phyloP scores from a whole-genome alignment of 2,329 filamentous ascomycete species.

The Fusarium protoensiforme region DNA sequence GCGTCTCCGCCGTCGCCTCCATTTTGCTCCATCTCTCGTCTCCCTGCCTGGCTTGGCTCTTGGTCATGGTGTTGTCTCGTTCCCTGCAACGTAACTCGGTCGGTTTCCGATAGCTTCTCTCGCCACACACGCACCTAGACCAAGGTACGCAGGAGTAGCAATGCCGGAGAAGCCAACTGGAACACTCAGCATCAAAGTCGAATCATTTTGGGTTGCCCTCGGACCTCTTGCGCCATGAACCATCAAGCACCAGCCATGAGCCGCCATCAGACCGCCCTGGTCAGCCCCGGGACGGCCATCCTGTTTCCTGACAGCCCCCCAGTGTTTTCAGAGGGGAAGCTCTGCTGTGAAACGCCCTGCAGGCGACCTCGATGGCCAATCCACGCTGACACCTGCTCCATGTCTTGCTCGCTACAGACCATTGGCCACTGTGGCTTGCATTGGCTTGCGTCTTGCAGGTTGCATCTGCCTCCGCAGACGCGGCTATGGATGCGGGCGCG shows the following conservation, averaged over 20 bases:
- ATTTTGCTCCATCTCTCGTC: neutral
- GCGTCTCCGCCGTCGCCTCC: conserved; percentile 11
- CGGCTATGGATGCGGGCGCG: conserved; percentile 1
- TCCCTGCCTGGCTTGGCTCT: conserved; percentile 1
- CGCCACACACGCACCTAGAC: conserved; percentile 20
- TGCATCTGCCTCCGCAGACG: conserved; percentile 8
- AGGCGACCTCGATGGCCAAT: conserved; percentile 24
- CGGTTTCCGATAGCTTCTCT: conserved; percentile 33
- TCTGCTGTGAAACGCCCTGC: conserved; percentile 30
- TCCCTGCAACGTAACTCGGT: conserved; percentile 31
- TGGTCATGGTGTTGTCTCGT: neutral
- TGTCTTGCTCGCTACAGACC: conserved; percentile 20
- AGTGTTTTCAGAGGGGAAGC: conserved; percentile 1
- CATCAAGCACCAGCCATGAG: conserved; percentile 28
- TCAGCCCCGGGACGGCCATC: conserved; percentile 3
- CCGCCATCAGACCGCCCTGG: conserved; percentile 20
- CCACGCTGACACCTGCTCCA: conserved; percentile 19
- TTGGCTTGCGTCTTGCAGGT: conserved; percentile 18
- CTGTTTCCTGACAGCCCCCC: conserved; percentile 11
- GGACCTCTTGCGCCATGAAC: conserved; percentile 24
- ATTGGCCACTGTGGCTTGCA: conserved; percentile 29
- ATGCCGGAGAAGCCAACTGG: conserved; percentile 13
- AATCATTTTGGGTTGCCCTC: conserved; percentile 7
- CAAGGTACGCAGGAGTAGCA: neutral
- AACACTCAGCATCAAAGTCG: conserved; percentile 14